Conservation (phyloP, 257 asterid species). For the Echites panduratus region DNA sequence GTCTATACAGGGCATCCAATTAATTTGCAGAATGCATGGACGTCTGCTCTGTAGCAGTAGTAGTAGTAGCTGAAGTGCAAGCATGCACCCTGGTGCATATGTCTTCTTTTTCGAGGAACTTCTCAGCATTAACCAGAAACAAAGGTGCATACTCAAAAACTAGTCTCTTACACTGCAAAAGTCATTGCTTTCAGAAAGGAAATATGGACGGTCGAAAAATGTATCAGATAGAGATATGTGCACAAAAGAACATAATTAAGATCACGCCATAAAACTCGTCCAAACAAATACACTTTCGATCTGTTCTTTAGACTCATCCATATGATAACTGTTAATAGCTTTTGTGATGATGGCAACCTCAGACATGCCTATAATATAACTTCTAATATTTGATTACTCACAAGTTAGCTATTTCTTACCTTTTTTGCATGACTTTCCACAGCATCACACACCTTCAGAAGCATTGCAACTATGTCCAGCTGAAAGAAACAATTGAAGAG, state of each 20-base stretch:
- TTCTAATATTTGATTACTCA: neutral
- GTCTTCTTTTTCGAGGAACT: slow-evolving; percentile 63
- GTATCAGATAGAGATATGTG: neutral
- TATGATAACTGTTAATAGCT: neutral
- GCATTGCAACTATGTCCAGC: slow-evolving; percentile 73
- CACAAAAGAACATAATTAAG: neutral
- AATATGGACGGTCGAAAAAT: neutral
- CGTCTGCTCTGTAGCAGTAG: slow-evolving; percentile 14
- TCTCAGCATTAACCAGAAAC: slow-evolving; percentile 69
- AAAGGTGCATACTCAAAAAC: slow-evolving; percentile 81
- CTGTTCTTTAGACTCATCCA: neutral
- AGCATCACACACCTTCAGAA: slow-evolving; percentile 73
- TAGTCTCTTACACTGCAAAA: slow-evolving; percentile 75
- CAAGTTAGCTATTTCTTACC: slow-evolving; percentile 33
- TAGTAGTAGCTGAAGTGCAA: slow-evolving; percentile 36
- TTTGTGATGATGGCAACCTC: neutral
- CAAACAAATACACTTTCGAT: neutral
- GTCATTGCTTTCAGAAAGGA: neutral
- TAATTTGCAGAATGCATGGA: slow-evolving; percentile 48
- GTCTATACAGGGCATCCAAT: slow-evolving; percentile 6
- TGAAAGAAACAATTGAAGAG: slow-evolving; percentile 31
- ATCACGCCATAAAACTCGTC: neutral
- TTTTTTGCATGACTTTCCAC: slow-evolving; percentile 43
- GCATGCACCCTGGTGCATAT: slow-evolving; percentile 61
- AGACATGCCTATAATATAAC: neutral